Conservation (phyloP, 192 early-diverging fungal species). For the Geranomyces michiganensis region DNA sequence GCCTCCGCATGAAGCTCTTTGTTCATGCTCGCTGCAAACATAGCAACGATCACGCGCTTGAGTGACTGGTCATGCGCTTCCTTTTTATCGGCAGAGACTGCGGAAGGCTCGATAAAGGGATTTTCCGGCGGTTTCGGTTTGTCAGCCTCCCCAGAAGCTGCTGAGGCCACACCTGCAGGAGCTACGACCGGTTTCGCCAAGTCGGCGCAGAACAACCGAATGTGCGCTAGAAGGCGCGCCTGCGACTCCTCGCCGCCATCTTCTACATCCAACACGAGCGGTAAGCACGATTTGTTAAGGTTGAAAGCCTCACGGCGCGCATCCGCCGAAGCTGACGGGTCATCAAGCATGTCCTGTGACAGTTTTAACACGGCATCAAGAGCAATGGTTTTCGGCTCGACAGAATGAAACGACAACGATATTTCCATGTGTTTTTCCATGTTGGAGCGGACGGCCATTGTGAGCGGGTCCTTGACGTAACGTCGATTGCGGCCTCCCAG, state of each 20-base stretch:
- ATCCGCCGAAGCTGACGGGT: slow-evolving; percentile 37
- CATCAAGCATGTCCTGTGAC: slow-evolving; percentile 58
- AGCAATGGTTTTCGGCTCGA: slow-evolving; percentile 48
- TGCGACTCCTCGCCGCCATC: slow-evolving; percentile 43
- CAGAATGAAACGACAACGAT: slow-evolving; percentile 60
- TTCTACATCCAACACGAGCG: slow-evolving; percentile 70
- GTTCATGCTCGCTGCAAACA: slow-evolving; percentile 66
- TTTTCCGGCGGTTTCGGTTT: not conserved
- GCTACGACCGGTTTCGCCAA: not conserved
- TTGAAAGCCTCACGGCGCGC: slow-evolving; percentile 52
- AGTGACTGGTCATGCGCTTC: slow-evolving; percentile 71
- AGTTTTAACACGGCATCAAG: slow-evolving; percentile 63
- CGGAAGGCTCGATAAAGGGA: slow-evolving; percentile 49
- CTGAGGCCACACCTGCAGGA: not conserved
- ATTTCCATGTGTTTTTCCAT: slow-evolving; percentile 63
- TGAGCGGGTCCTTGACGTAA: slow-evolving; percentile 70
- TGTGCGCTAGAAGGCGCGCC: not conserved
- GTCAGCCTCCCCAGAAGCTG: slow-evolving; percentile 12
- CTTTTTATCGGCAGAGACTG: slow-evolving; percentile 52
- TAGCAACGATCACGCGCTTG: slow-evolving; percentile 57
- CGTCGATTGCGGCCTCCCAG: slow-evolving; percentile 96
- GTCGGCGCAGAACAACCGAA: slow-evolving; percentile 12
- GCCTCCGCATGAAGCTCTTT: slow-evolving; percentile 61
- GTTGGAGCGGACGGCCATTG: slow-evolving; percentile 44
- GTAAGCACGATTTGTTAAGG: slow-evolving; percentile 68